These are phyloP conservation scores for Taphrina populina DNA, from an alignment of 1,139 yeast species.

Conservation along the genomic window DNA sequence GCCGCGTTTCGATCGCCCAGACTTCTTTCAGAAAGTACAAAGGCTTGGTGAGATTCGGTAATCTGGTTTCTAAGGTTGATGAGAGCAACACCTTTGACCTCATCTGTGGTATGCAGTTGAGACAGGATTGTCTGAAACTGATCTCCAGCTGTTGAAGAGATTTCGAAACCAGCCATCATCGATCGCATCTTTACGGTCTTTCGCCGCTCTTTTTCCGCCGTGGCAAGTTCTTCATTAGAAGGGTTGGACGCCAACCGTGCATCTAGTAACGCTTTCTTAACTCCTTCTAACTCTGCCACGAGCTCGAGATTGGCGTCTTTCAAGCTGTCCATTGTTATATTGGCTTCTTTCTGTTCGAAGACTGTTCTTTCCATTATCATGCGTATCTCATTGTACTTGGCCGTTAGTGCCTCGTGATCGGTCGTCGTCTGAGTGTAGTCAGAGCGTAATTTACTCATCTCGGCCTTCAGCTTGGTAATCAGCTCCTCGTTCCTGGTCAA, in stretches of 20 bases:
- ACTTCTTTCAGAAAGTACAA: constrained; percentile 9
- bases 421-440: constrained; percentile 42
- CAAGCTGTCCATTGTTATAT: constrained; percentile 42
- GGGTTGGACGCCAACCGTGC: constrained; percentile 34
- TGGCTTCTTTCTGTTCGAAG: constrained; percentile 44
- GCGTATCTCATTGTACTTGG: constrained; percentile 39
- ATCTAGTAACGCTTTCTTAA: constrained; percentile 38
- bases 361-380: constrained; percentile 42
- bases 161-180: constrained; percentile 31
- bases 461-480: constrained; percentile 35
- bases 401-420: constrained; percentile 33
- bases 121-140: background rate
- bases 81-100: constrained; percentile 14
- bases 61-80: background rate
- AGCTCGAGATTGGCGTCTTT: constrained; percentile 43
- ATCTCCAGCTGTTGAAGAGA: background rate
- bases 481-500: constrained; percentile 40
- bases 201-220: constrained; percentile 39
- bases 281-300: constrained; percentile 40
- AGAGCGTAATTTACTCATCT: constrained; percentile 36
- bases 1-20: constrained; percentile 8
- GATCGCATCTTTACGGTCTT: constrained; percentile 40
- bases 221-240: background rate
- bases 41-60: constrained; percentile 1
- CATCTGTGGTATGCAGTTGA: constrained; percentile 22